Evolutionary conservation across 2,329 filamentous ascomycete species (phyloP).

Genomic region (Claviceps quebecensis): DNA sequence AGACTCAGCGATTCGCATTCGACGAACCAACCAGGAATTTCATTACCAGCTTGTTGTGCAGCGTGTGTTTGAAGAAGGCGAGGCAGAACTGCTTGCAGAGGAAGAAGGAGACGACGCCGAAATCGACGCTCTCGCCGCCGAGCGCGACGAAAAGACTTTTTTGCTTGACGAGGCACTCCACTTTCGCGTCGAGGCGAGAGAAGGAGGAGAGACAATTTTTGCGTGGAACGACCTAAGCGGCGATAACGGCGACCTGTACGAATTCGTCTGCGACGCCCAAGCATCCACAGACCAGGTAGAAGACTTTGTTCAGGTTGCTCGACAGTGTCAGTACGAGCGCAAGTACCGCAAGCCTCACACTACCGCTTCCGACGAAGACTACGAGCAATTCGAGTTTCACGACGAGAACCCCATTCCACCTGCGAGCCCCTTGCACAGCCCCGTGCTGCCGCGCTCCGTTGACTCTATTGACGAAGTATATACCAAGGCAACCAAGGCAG

Average conservation of each 20-base stretch:
- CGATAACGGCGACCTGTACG: conserved; percentile 88
- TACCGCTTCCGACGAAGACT: conserved; percentile 66
- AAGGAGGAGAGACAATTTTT: conserved; percentile 70
- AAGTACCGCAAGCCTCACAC: conserved; percentile 75
- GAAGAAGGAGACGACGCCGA: conserved; percentile 75
- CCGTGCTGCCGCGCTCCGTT: conserved; percentile 38
- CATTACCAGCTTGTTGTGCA: conserved; percentile 97
- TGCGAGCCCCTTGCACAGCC: conserved; percentile 48
- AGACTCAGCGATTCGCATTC: conserved; percentile 83
- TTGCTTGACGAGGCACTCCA: conserved; percentile 84
- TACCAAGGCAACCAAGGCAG: conserved; percentile 29
- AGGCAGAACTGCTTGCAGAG: conserved; percentile 80
- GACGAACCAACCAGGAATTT: conserved; percentile 84
- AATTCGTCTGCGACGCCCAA: conserved; percentile 82
- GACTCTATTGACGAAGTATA: conserved; percentile 44
- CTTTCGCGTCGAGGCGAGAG: conserved; percentile 70
- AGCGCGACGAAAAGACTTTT: conserved; percentile 96
- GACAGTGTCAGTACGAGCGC: conserved; percentile 94
- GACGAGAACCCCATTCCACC: conserved; percentile 49
- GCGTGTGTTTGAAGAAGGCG: conserved; percentile 92
- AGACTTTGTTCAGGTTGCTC: conserved; percentile 68
- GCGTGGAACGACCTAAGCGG: conserved; percentile 93
- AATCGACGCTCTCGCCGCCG: conserved; percentile 56
- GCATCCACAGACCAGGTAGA: conserved; percentile 57
- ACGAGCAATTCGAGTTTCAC: conserved; percentile 69